Evolutionary conservation across 1,139 yeast genomes (phyloP).

Genomic region (Saccharomyces hybrid): DNA sequence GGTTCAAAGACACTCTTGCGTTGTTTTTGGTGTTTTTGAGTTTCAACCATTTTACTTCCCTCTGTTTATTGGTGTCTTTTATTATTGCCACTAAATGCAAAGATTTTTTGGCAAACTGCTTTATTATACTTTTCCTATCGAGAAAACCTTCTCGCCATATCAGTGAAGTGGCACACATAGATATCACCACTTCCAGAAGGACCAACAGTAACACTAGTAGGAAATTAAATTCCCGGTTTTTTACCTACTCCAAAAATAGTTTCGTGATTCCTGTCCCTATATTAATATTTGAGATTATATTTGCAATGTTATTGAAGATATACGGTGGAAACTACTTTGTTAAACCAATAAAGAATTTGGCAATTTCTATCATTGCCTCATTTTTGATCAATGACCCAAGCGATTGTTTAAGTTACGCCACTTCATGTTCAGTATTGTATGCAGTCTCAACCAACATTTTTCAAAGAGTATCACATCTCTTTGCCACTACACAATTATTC

Average conservation of each 20-base stretch:
- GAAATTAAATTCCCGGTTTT: neutral
- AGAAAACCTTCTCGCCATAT: conserved; percentile 22
- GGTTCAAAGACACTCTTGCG: conserved; percentile 29
- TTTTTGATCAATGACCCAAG: conserved; percentile 27
- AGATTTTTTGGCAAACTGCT: conserved; percentile 22
- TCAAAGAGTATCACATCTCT: conserved; percentile 2
- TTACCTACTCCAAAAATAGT: neutral
- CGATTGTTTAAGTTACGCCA: conserved; percentile 25
- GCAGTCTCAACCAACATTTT: conserved; percentile 17
- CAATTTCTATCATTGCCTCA: conserved; percentile 27
- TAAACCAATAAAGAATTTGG: conserved; percentile 23
- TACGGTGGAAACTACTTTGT: conserved; percentile 20
- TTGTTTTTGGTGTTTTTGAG: conserved; percentile 27
- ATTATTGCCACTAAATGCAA: conserved; percentile 24
- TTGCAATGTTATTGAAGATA: conserved; percentile 19
- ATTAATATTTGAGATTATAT: conserved; percentile 13
- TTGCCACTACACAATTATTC: neutral
- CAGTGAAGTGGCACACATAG: conserved; percentile 1
- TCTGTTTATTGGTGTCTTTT: conserved; percentile 21
- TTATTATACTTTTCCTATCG: conserved; percentile 24
- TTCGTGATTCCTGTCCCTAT: conserved; percentile 7
- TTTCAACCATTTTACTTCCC: conserved; percentile 24
- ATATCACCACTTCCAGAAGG: conserved; percentile 3
- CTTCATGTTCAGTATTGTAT: conserved; percentile 24
- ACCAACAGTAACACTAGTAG: conserved; percentile 3